Evolutionary conservation across 148 eudicot genomes (phyloP).

Genomic region (Talinum fruticosum): DNA sequence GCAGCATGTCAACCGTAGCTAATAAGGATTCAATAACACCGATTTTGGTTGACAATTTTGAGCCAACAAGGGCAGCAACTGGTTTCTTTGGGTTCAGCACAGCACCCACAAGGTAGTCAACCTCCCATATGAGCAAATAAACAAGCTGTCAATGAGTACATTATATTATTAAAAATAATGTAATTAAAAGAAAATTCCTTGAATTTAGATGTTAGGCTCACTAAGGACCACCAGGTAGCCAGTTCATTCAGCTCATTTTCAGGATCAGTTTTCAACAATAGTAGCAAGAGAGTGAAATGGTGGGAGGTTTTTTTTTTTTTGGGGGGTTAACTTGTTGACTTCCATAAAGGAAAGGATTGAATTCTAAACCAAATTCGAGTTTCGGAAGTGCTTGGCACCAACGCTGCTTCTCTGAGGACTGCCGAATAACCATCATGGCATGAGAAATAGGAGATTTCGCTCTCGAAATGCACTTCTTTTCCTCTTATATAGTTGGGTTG

Average conservation of each 20-base stretch:
- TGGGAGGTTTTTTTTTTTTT: background rate
- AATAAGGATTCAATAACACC: slow-evolving; percentile 84
- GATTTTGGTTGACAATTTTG: slow-evolving; percentile 55
- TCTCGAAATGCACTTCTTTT: background rate
- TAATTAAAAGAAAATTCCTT: background rate
- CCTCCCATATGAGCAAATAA: slow-evolving; percentile 46
- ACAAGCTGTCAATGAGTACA: background rate
- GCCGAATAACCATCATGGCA: background rate
- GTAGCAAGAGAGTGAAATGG: background rate
- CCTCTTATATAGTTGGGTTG: background rate
- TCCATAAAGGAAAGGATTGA: no score
- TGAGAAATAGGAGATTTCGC: background rate
- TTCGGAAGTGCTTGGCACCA: background rate
- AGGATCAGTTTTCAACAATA: background rate
- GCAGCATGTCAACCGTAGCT: slow-evolving; percentile 58
- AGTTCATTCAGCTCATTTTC: background rate
- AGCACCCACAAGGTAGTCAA: slow-evolving; percentile 83
- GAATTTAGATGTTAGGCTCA: background rate
- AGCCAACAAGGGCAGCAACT: slow-evolving; percentile 88
- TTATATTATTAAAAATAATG: no score
- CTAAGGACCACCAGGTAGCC: background rate
- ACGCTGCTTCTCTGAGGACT: background rate
- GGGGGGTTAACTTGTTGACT: no score
- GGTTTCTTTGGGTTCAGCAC: slow-evolving; percentile 79
- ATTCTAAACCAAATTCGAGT: background rate